Evolutionary conservation across 495 filamentous ascomycete species (phyloP), one percentile per base, ranked within the genome.

Genomic region (Aspergillus carlsbadensis): DNA sequence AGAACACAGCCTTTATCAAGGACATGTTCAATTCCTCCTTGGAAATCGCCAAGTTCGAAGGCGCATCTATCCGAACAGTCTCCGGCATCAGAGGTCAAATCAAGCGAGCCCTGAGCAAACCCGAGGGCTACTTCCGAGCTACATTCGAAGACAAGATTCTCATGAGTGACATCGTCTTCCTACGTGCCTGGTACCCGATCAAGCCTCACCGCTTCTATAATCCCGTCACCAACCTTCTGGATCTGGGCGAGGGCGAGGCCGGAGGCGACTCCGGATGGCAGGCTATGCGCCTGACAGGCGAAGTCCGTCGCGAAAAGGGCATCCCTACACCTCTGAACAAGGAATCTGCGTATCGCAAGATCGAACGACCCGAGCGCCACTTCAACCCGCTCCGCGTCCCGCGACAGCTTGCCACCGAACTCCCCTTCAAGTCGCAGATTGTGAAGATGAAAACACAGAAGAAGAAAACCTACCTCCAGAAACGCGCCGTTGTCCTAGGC

Each of bases 81-180:
- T 97, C 92, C 5, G 95, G 94, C 35, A 86, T 98, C 60, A 81
- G 94, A 17, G 94, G 94, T 60, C 94, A 97, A 69, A 96, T 98
- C 81, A 98, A 98, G 76, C 82, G 90, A 22, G 92, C 93, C 0
- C 76, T 97, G 2, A 82, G 84, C 68, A 95, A 96, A 59, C 92
- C 93, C 2, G 95, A 98, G 42, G 94, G 94, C 13, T 87, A 90
- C 75, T 96, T 93, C 81, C 84, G 94, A 64, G 94, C 94, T 13
- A 96, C 93, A 0, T 98, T 98, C 60, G 94, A 98, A 70, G 94
- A 98, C 75, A 98, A 98, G 77, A 87, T 98, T 43, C 78, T 98
- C 13, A 94, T 96, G 84, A 89, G 85, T 68, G 94, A 98, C 64
- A 93, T 98, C 60, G 89, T 96, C 41, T 98, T 98, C 77, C 72